phyloP scores from a whole-genome alignment of 805 yeast species.

The Millerozyma miso region DNA sequence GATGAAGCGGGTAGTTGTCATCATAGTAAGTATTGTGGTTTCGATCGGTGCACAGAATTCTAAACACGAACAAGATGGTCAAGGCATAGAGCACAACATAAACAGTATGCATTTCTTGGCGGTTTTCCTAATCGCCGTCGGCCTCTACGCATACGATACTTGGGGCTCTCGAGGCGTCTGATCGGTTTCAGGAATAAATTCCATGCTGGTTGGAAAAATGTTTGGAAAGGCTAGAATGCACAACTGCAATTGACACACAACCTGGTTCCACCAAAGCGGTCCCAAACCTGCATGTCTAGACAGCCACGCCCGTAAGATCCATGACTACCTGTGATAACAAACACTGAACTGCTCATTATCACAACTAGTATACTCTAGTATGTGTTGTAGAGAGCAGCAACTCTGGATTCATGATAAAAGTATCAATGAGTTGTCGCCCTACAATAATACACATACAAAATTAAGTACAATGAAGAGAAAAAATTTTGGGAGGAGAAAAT shows the following conservation, averaged over 20 bases:
- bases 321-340: constrained; percentile 30
- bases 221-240: constrained; percentile 44
- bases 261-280: not conserved
- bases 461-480: constrained; percentile 30
- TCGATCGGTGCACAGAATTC: constrained; percentile 49
- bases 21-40: constrained; percentile 65
- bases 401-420: constrained; percentile 24
- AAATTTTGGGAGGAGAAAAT: constrained; percentile 11
- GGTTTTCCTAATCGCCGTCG: constrained; percentile 46
- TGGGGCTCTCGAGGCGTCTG: constrained; percentile 42
- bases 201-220: constrained; percentile 14
- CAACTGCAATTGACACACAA: constrained; percentile 18
- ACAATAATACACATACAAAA: constrained; percentile 46
- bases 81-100: not conserved
- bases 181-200: constrained; percentile 12
- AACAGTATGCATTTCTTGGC: not conserved
- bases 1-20: constrained; percentile 84
- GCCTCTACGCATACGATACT: constrained; percentile 60
- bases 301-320: constrained; percentile 40
- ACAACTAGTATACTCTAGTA: constrained; percentile 40
- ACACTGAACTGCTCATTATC: not conserved
- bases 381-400: constrained; percentile 49
- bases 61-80: constrained; percentile 1
- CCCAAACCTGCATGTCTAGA: constrained; percentile 4
- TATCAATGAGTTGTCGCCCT: constrained; percentile 35